Conservation (phyloP, 306 rosid species). For the Prosopis cineraria region DNA sequence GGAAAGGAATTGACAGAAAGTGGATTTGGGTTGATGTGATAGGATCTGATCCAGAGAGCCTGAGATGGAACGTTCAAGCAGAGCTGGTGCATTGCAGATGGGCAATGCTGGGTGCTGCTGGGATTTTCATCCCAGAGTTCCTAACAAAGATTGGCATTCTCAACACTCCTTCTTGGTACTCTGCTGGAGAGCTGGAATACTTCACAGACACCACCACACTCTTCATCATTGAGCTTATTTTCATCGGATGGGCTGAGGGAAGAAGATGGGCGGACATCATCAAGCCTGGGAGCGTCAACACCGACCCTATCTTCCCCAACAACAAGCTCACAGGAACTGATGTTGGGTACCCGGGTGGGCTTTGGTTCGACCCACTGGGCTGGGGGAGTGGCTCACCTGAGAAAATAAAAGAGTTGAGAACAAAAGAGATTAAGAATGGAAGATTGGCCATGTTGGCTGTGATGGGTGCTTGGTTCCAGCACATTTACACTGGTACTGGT, state of each 20-base stretch:
- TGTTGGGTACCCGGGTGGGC: slow-evolving; percentile 75
- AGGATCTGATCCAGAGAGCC: slow-evolving; percentile 75
- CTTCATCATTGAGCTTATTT: slow-evolving; percentile 59
- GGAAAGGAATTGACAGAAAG: not conserved
- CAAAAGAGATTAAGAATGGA: slow-evolving; percentile 79
- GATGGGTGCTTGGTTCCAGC: slow-evolving; percentile 85
- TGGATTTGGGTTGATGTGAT: slow-evolving; percentile 5
- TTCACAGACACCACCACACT: slow-evolving; percentile 79
- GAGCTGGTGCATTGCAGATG: slow-evolving; percentile 79
- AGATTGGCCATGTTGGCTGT: slow-evolving; percentile 81
- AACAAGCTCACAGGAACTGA: slow-evolving; percentile 82
- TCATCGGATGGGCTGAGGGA: slow-evolving; percentile 84
- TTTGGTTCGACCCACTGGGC: slow-evolving; percentile 77
- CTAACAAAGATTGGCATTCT: slow-evolving; percentile 68
- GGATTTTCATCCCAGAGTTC: slow-evolving; percentile 77
- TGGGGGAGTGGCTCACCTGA: slow-evolving; percentile 82
- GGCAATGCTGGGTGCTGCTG: slow-evolving; percentile 85
- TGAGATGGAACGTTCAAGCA: slow-evolving; percentile 68
- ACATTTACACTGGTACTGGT: slow-evolving; percentile 73
- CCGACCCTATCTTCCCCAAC: slow-evolving; percentile 80
- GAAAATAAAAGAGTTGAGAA: slow-evolving; percentile 71
- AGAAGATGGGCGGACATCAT: slow-evolving; percentile 77
- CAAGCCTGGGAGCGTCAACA: slow-evolving; percentile 72
- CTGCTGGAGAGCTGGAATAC: slow-evolving; percentile 68
- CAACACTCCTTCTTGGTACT: slow-evolving; percentile 78